Base-by-base conservation (phyloP, 108 stramenopile species). In the Nitzschia sp. region DNA sequence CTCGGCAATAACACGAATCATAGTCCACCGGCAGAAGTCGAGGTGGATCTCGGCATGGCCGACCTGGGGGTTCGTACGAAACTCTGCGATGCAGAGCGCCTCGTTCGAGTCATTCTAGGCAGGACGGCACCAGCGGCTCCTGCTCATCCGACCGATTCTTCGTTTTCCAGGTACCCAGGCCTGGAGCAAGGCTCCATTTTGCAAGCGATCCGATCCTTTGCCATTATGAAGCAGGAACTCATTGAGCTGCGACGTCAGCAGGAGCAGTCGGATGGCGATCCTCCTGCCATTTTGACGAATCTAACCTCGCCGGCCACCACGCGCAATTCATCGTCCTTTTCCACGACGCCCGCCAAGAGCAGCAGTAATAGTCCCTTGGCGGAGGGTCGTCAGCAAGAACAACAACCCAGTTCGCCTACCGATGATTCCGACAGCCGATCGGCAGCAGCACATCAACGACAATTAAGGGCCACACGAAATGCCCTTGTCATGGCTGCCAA, bases 161-260 rank as follows among this genome's bases (percentile, higher is more conserved):
- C 49, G 4, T 9, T 9, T 6, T 9, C 6, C 13, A 6, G 38
- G 13, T 42, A 42, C 13, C 9, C 38, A 6, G 31, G 36, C 18
- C 30, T 77, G 26, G 76, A 65, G 29, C n/a, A 51, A 4, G 67
- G 48, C 19, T 54, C 60, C 24, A 70, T 70, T 38, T 28, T 77
- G 30, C 67, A 77, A 35, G 76, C 76, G 21, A 77, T 77, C 46
- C 68, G 69, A n/a, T 46, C 53, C 11, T 70, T 55, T 65, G 76
- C 76, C 18, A 19, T 77, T 9, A 70, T 77, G 76, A 60, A 70
- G 26, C 58, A 51, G 25, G 76, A 77, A 38, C 76, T 77, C 21
- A 66, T 66, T 28, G 59, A 70, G 2, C 61, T 75, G 5, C 57
- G 74, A 51, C 47, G 55, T n/a, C 45, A 68, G 46, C 55, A 47